phyloP scores from a whole-genome alignment of 345 rosid species.

The Linum lewisii region DNA sequence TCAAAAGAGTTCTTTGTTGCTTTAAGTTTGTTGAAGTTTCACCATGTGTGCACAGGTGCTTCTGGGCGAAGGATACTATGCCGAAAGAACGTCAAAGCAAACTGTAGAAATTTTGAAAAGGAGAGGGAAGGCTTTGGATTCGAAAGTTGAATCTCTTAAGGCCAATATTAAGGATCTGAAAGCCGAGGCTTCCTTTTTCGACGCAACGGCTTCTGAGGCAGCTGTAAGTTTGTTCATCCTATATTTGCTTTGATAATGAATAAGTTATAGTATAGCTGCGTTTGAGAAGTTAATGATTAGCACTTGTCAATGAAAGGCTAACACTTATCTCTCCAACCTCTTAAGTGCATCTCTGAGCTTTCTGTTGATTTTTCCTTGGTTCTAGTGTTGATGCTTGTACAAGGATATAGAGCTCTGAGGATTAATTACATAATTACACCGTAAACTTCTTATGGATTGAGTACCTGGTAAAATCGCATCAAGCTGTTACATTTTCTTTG shows the following conservation, averaged over 20 bases:
- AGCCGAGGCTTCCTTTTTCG: constrained; percentile 71
- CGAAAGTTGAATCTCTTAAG: constrained; percentile 49
- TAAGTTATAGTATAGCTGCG: neutral
- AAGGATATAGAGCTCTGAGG: too few species aligned
- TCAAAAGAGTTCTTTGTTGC: too few species aligned
- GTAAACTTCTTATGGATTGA: neutral
- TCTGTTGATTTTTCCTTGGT: too few species aligned
- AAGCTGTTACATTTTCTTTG: neutral
- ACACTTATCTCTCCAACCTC: neutral
- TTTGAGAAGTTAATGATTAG: too few species aligned
- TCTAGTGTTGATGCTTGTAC: too few species aligned
- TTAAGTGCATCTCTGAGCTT: neutral
- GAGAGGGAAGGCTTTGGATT: constrained; percentile 60
- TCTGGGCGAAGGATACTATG: constrained; percentile 71
- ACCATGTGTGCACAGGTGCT: constrained; percentile 39
- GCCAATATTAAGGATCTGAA: constrained; percentile 63
- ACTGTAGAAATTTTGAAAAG: constrained; percentile 66
- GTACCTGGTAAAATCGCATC: neutral
- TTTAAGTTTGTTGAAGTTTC: neutral
- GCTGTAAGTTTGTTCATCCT: constrained; percentile 42
- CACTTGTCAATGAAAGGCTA: too few species aligned
- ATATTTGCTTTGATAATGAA: neutral
- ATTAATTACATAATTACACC: too few species aligned
- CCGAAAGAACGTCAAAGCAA: constrained; percentile 69
- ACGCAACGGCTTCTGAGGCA: constrained; percentile 65